Evolutionary conservation across 2,329 filamentous ascomycete genomes (phyloP).

Genomic region (Nakataea oryzae): DNA sequence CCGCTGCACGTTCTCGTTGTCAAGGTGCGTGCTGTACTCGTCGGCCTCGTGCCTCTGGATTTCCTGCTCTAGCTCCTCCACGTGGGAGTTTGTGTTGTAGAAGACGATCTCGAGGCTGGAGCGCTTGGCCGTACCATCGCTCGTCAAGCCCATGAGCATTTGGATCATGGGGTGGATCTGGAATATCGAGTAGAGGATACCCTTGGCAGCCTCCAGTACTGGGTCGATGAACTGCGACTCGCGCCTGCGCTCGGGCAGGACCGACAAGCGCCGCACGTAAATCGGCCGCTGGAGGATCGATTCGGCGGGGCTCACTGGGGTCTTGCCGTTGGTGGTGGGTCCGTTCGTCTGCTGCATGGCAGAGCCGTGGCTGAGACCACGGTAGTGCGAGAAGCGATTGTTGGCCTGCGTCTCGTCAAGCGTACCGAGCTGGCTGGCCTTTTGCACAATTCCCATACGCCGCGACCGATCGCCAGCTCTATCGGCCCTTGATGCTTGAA

Average conservation of each 20-base stretch:
- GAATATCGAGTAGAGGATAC: constrained; percentile 56
- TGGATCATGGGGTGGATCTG: constrained; percentile 60
- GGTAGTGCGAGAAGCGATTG: constrained; percentile 56
- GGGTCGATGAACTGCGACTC: constrained; percentile 52
- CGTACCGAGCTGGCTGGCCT: constrained; percentile 49
- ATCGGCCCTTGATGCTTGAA: constrained; percentile 38
- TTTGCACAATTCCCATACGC: constrained; percentile 55
- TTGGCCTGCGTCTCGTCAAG: constrained; percentile 52
- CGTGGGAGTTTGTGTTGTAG: constrained; percentile 57
- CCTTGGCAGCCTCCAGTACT: constrained; percentile 54
- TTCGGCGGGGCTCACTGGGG: constrained; percentile 51
- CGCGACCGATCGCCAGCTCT: constrained; percentile 30
- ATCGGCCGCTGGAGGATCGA: constrained; percentile 46
- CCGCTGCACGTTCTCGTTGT: constrained; percentile 53
- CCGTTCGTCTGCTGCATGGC: constrained; percentile 48
- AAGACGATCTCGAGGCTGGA: constrained; percentile 58
- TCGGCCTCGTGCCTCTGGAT: constrained; percentile 51
- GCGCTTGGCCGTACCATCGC: constrained; percentile 47
- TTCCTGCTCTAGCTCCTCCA: constrained; percentile 54
- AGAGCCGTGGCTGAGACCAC: constrained; percentile 57
- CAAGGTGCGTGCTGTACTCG: constrained; percentile 33
- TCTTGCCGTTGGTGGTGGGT: constrained; percentile 25
- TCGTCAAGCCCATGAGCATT: constrained; percentile 51
- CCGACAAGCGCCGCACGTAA: constrained; percentile 52
- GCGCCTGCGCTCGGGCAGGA: constrained; percentile 51